Base-by-base conservation (phyloP, 148 eudicot genomes). In the Nepenthes mirabilis region DNA sequence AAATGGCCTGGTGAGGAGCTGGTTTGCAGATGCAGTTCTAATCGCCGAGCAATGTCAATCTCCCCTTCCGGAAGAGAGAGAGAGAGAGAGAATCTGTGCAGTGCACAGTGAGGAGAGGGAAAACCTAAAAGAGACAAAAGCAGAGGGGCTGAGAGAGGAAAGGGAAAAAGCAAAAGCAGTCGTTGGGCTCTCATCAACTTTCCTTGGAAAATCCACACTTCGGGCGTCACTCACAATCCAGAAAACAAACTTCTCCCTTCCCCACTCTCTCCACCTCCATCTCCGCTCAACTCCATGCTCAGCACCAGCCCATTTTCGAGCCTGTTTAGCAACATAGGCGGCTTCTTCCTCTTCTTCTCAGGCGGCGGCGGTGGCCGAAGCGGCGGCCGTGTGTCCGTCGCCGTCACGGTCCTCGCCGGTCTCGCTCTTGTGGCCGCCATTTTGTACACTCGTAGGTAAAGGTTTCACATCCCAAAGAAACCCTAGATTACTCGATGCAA, bases 361-460 rank as follows among this genome's bases (percentile, higher is more conserved):
- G 58, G 61, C 68, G 72, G 75, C 61, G 40, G 60, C 47, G 64
- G 68, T 13, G 76, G 75, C 49, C 55, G 49, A 57, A 66, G 67
- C 65, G 80, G 69, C 60, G 65, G 66, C 53, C 64, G 64, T 56
- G 70, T 83, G 61, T 80, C 82, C 52, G 34, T 77, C 6, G 70
- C 68, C 64, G 56, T 86, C 64, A 81, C 93, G 62, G 84, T 82
- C 60, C 63, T 81, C 66, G 87, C 90, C 58, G 88, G 89, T 63
- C 59, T 85, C 63, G 86, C 80, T 58, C 63, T 85, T 50, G 73
- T 82, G 68, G 85, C 87, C 69, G 83, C 83, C 69, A 61, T 83
- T 35, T 60, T 78, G 70, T 83, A 73, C 72, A 62, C 81, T 62
- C 65, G 76, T 78, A 79, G 91, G 79, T 85, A 77, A 74, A 6